Conservation (phyloP, 331 rosid species). For the Telfairia occidentalis region DNA sequence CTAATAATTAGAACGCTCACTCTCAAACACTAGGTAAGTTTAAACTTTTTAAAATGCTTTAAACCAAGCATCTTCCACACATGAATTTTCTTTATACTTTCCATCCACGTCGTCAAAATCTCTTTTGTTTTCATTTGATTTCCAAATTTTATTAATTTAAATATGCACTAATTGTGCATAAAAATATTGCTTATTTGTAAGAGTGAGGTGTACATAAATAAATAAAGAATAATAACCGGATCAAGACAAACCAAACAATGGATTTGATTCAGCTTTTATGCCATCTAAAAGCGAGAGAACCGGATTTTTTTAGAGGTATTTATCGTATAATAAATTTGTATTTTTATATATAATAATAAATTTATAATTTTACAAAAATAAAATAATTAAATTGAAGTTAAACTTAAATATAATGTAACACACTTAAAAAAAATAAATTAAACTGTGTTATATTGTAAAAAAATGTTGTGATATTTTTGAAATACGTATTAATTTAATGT, state of each 20-base stretch:
- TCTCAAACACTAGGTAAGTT: background rate
- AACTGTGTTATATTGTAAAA: too few species aligned
- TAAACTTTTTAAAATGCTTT: background rate
- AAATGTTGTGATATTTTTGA: too few species aligned
- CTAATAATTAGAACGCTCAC: background rate
- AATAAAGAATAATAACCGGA: background rate
- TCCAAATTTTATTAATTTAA: background rate
- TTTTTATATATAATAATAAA: too few species aligned
- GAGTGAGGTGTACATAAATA: background rate
- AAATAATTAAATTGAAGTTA: too few species aligned
- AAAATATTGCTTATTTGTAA: background rate
- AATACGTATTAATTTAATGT: too few species aligned
- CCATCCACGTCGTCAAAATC: background rate
- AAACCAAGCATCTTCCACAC: background rate
- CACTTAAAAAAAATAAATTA: too few species aligned
- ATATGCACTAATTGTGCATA: background rate
- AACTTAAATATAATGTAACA: too few species aligned
- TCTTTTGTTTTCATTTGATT: background rate
- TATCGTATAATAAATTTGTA: too few species aligned
- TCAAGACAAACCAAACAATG: background rate
- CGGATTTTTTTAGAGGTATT: too few species aligned
- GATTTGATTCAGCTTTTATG: background rate
- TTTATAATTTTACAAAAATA: too few species aligned
- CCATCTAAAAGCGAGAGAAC: background rate
- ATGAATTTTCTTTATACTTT: background rate